A percentile compares a stretch with the other conserved stretches of the same genome.
Evolutionary conservation across 108 stramenopile species (phyloP).

Genomic region (Parietichytrium sp.): DNA sequence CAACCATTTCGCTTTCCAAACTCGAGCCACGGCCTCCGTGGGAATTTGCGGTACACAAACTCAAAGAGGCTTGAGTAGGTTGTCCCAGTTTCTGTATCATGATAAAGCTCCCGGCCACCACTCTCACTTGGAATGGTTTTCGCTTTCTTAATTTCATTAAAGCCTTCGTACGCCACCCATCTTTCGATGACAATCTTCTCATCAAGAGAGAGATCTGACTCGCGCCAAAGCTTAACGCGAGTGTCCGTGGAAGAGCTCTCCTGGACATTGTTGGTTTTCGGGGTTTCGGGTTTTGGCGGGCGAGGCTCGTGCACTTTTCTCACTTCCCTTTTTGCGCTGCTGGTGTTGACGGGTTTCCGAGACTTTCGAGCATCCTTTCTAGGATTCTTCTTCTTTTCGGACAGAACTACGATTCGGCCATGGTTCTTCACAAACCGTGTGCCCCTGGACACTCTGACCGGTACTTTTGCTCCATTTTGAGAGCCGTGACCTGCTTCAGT

Average conservation of each 20-base stretch:
- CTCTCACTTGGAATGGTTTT: no score
- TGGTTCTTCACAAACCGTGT: neutral
- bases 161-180: neutral
- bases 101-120: neutral
- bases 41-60: neutral
- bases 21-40: neutral
- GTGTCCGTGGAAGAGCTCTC: neutral
- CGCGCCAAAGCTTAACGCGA: neutral
- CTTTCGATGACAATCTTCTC: conserved; percentile 12
- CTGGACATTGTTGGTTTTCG: neutral
- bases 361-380: neutral
- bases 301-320: neutral
- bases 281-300: neutral
- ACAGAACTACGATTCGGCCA: neutral
- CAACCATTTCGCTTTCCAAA: neutral
- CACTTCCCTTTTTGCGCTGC: neutral
- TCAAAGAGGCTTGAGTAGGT: neutral
- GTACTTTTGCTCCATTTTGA: neutral
- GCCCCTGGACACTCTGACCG: neutral
- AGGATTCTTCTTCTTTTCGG: neutral
- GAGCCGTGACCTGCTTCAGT: no score
- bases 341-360: neutral
- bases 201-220: neutral
- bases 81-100: neutral
- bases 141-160: neutral